A percentile compares a stretch with the other conserved stretches of the same genome.
phyloP scores from a whole-genome alignment of 164 flowering plant species.

The Vitis rupestris region DNA sequence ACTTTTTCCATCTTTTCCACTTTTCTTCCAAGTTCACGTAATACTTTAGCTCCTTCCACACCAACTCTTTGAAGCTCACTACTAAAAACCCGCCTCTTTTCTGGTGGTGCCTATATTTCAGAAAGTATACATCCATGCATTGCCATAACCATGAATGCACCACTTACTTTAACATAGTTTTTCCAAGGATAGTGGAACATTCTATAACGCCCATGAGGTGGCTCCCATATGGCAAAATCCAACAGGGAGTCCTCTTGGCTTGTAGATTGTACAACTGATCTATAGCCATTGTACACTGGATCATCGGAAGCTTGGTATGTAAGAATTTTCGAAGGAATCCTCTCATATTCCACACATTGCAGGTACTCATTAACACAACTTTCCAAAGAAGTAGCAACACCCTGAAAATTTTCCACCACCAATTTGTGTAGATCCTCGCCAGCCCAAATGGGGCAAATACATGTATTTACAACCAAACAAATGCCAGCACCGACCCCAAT shows the following conservation, averaged over 20 bases:
- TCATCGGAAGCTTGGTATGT: slow-evolving; percentile 80
- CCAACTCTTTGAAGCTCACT: slow-evolving; percentile 71
- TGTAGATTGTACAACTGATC: slow-evolving; percentile 75
- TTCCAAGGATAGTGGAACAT: slow-evolving; percentile 75
- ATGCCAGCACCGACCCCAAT: too few relatives aligned
- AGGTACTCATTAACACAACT: slow-evolving; percentile 77
- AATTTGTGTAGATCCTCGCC: slow-evolving; percentile 87
- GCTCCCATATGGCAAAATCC: slow-evolving; percentile 87
- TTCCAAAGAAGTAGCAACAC: slow-evolving; percentile 71
- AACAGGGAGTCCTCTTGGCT: slow-evolving; percentile 72
- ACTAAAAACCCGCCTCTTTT: slow-evolving; percentile 59
- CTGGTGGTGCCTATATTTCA: slow-evolving; percentile 94
- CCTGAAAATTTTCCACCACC: slow-evolving; percentile 73
- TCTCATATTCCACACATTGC: slow-evolving; percentile 68
- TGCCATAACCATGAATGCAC: slow-evolving; percentile 94
- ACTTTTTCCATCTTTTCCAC: slow-evolving; percentile 78
- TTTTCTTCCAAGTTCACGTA: slow-evolving; percentile 72
- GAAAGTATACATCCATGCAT: slow-evolving; percentile 92
- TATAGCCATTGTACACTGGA: slow-evolving; percentile 73
- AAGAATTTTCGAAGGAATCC: slow-evolving; percentile 79
- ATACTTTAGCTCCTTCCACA: slow-evolving; percentile 73
- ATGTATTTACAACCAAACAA: slow-evolving; percentile 64
- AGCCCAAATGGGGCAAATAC: slow-evolving; percentile 89
- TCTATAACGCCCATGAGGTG: slow-evolving; percentile 88
- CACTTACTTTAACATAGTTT: slow-evolving; percentile 67